A percentile compares a stretch with the other conserved stretches of the same genome.
Conservation (phyloP, 352 stramenopile species). For the Pythium vanterpoolii region DNA sequence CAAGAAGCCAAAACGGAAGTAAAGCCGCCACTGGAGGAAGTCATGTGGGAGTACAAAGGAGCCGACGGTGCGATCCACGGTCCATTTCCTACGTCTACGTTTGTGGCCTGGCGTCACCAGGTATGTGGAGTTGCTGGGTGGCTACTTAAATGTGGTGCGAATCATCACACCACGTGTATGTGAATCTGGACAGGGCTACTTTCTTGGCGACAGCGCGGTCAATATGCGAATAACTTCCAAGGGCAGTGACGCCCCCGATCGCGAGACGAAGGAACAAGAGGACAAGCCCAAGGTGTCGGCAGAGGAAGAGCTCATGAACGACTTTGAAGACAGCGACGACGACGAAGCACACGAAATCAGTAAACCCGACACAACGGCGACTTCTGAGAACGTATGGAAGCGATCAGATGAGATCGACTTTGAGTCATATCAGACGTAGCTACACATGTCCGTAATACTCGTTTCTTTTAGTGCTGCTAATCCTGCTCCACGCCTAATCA, state of each 20-base stretch:
- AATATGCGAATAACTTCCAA: conserved; percentile 56
- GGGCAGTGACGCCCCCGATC: neutral
- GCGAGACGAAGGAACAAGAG: conserved; percentile 23
- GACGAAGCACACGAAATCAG: conserved; percentile 34
- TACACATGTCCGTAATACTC: conserved; percentile 2
- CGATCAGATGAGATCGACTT: conserved; percentile 78
- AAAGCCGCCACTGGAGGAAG: conserved; percentile 29
- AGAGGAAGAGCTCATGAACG: conserved; percentile 77
- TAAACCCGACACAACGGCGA: neutral
- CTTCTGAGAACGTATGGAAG: conserved; percentile 36
- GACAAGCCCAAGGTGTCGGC: conserved; percentile 45
- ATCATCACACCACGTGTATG: neutral
- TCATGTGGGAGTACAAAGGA: conserved; percentile 80
- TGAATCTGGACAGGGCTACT: conserved; percentile 53
- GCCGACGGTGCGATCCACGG: conserved; percentile 71
- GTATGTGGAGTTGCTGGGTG: conserved; percentile 19
- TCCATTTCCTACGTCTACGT: conserved; percentile 64
- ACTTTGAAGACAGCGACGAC: conserved; percentile 83
- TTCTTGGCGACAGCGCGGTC: conserved; percentile 66
- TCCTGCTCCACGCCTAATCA: conserved; percentile 10
- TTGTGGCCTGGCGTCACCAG: conserved; percentile 77
- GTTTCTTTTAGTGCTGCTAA: neutral
- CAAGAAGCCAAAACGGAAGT: conserved; percentile 53
- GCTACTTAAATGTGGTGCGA: neutral
- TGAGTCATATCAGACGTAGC: conserved; percentile 39